These are phyloP conservation scores for Colletotrichum echinochloae DNA, from an alignment of 2,329 filamentous ascomycete genomes.

Conservation along the genomic window DNA sequence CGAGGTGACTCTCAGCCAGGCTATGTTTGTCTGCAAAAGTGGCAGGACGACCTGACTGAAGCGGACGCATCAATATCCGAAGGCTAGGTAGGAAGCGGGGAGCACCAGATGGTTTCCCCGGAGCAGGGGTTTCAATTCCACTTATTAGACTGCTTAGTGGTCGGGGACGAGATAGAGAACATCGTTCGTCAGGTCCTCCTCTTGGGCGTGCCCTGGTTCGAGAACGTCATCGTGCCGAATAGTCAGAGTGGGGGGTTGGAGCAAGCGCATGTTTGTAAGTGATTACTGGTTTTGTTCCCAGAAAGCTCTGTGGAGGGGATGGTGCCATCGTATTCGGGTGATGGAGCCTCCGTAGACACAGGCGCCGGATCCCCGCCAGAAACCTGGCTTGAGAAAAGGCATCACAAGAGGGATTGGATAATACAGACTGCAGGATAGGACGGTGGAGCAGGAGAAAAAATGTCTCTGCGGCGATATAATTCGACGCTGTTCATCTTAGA, in stretches of 20 bases:
- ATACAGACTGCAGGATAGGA: too few relatives aligned
- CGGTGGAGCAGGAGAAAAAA: slow-evolving; percentile 3
- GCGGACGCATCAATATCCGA: not conserved
- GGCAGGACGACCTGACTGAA: not conserved
- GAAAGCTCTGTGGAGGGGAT: not conserved
- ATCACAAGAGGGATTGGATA: not conserved
- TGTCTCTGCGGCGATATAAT: slow-evolving; percentile 17
- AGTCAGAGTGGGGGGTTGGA: not conserved
- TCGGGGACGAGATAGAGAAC: not conserved
- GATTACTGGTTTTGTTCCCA: not conserved
- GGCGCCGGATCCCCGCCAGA: not conserved
- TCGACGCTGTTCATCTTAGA: slow-evolving; percentile 5
- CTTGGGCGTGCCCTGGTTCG: not conserved
- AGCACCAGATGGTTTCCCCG: not conserved
- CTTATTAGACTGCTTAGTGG: not conserved
- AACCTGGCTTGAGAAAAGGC: not conserved
- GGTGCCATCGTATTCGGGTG: not conserved
- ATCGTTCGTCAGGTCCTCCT: not conserved
- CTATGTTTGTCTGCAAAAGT: not conserved
- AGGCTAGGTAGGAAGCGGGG: not conserved
- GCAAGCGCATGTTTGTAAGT: not conserved
- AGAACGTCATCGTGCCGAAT: slow-evolving; percentile 9
- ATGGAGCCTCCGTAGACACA: not conserved
- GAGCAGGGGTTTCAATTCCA: not conserved
- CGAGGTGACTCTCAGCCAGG: not conserved